Evolutionary conservation across 768 basidiomycete genomes (phyloP).

Genomic region (Boletus sensibilis): DNA sequence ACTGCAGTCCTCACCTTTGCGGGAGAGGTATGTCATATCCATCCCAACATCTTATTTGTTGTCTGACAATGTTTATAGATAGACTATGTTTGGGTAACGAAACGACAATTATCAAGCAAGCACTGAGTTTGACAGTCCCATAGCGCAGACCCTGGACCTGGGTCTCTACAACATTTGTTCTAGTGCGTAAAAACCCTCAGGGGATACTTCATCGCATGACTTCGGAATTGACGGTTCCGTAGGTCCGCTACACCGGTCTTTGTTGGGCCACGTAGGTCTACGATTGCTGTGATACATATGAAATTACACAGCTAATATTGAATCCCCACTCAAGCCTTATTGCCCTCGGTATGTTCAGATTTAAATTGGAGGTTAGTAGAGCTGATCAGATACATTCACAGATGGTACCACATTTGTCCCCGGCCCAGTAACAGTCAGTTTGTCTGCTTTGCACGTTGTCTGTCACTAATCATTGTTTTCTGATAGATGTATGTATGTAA

Average conservation of each 20-base stretch:
- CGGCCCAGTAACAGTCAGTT: neutral
- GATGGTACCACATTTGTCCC: neutral
- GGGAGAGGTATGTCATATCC: neutral
- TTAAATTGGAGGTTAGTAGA: neutral
- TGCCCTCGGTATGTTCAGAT: neutral
- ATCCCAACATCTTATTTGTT: neutral
- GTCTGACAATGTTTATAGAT: neutral
- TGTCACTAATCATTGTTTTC: neutral
- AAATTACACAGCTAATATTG: neutral
- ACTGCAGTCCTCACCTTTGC: neutral
- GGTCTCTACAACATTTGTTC: constrained; percentile 9
- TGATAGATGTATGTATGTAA: neutral
- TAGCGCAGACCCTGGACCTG: constrained; percentile 9
- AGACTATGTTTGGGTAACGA: constrained; percentile 13
- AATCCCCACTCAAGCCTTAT: neutral
- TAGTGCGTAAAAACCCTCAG: neutral
- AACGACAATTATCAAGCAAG: neutral
- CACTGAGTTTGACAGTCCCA: rapidly evolving
- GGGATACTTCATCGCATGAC: too few relatives aligned
- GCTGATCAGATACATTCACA: neutral
- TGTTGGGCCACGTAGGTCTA: neutral
- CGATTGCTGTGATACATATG: neutral
- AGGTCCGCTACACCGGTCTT: constrained; percentile 8
- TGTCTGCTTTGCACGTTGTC: neutral
- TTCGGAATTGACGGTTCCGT: neutral